A percentile compares a stretch with the other conserved stretches of the same genome.
Evolutionary conservation across 495 filamentous ascomycete genomes (phyloP).

Genomic region (Penicillium fimorum): DNA sequence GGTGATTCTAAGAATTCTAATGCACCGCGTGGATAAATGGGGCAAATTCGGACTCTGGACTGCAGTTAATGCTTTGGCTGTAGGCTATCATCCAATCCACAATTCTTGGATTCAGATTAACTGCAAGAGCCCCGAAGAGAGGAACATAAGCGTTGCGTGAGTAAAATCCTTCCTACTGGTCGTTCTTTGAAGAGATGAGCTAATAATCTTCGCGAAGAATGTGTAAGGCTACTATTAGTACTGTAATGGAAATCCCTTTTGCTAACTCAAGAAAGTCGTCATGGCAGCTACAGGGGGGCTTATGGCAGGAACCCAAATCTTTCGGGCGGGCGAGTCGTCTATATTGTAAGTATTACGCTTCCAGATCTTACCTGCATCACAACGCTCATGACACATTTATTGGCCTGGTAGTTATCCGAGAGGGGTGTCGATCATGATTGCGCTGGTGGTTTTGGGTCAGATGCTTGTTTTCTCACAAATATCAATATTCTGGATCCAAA

Average conservation of each 20-base stretch:
- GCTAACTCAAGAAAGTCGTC: conserved; percentile 21
- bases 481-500: not conserved
- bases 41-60: conserved; percentile 33
- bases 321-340: conserved; percentile 25
- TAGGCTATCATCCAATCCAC: conserved; percentile 38
- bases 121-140: conserved; percentile 22
- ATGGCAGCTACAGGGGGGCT: conserved; percentile 32
- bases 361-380: not conserved
- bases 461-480: conserved; percentile 7
- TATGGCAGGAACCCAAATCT: conserved; percentile 35
- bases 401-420: conserved; percentile 17
- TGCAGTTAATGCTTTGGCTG: conserved; percentile 28
- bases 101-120: conserved; percentile 40
- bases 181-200: not conserved
- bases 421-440: conserved; percentile 29
- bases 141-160: conserved; percentile 34
- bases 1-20: conserved; percentile 14
- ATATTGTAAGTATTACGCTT: conserved; percentile 3
- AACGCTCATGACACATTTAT: not conserved
- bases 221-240: conserved; percentile 20
- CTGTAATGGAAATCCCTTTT: not conserved
- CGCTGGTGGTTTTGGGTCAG: conserved; percentile 16
- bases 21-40: conserved; percentile 24
- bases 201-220: conserved; percentile 19
- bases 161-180: conserved; percentile 3